A percentile compares a stretch with the other conserved stretches of the same genome.
Evolutionary conservation across 1,284 basidiomycete genomes (phyloP).

Genomic region (Puccinia hordei): DNA sequence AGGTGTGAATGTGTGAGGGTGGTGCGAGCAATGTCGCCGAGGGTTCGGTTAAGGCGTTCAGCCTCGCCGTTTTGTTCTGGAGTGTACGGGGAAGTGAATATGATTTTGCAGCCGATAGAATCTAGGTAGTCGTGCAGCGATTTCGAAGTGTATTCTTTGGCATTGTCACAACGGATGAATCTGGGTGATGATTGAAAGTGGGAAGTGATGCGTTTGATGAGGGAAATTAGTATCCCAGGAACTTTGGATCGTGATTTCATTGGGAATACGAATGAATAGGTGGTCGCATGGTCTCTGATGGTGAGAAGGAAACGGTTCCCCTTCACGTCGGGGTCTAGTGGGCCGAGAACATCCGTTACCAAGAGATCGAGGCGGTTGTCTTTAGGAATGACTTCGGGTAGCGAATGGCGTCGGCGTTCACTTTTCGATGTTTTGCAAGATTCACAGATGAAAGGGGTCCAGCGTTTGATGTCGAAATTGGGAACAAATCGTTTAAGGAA

Average conservation of each 20-base stretch:
- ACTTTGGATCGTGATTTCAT: constrained; percentile 1
- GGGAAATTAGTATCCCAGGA: background rate
- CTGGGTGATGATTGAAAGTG: background rate
- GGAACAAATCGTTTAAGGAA: background rate
- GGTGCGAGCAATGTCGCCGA: constrained; percentile 19
- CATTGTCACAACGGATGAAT: constrained; percentile 1
- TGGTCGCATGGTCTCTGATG: background rate
- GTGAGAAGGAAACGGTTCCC: background rate
- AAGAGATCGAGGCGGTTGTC: background rate
- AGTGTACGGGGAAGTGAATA: constrained; percentile 17
- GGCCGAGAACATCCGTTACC: background rate
- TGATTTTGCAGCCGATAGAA: background rate
- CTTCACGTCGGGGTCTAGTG: background rate
- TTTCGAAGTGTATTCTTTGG: background rate
- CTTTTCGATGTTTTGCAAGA: background rate
- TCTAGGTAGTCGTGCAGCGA: background rate
- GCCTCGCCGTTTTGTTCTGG: constrained; percentile 28
- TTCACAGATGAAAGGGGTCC: constrained; percentile 16
- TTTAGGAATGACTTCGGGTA: background rate
- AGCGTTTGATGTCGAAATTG: background rate
- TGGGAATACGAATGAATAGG: background rate
- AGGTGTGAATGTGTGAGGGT: background rate
- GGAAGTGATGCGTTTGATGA: background rate
- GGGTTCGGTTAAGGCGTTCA: constrained; percentile 5
- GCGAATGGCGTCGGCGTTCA: background rate